Evolutionary conservation across 495 filamentous ascomycete genomes (phyloP), one percentile per base, ranked within the genome.

Genomic region (Articulospora tetracladia): DNA sequence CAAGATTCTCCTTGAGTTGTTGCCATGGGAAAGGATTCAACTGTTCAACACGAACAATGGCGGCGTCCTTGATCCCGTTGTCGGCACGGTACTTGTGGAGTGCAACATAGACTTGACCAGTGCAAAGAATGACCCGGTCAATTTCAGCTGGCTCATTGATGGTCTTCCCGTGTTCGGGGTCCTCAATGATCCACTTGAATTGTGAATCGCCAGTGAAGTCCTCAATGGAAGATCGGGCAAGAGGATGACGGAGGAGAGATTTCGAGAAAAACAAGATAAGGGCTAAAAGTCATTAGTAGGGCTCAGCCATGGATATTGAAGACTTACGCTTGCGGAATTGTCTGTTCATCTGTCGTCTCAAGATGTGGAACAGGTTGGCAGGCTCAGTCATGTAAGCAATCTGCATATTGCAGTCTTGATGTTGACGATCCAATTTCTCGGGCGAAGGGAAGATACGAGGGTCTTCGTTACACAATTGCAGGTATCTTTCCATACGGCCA

Each of bases 381-480:
- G 94, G 94, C 22, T 82, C 86, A 24, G 93, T 98, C 87, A 93
- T 90, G 82, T 90, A 95, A 58, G 84, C 90, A 72, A 98, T 87
- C 80, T 98, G 94, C 92, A 98, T 96, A 77, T 98, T 98, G 82
- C 90, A 95, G 77, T 98, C 94, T 77, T 98, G 94, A 79, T 98
- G 94, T 74, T 98, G 94, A 67, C 94, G 92, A 28, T 97, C 87
- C 51, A 98, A 84, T 80, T 94, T 97, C 61, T 95, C 90, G 23
- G 79, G 75, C 2, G 83, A 76, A 49, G 94, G 94, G 85, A 91
- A 98, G 61, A 95, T 79, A 56, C 95, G 89, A 30, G 94, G 92
- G 73, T 98, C 94, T 73, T 98, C 94, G 77, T 98, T 98, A 77
- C 90, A 96, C 63, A 98, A 85, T 75, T 98, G 95, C 59, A 98